These are phyloP conservation scores for Microcyclosporella mali DNA, from an alignment of 2,329 filamentous ascomycete species.

Conservation along the genomic window DNA sequence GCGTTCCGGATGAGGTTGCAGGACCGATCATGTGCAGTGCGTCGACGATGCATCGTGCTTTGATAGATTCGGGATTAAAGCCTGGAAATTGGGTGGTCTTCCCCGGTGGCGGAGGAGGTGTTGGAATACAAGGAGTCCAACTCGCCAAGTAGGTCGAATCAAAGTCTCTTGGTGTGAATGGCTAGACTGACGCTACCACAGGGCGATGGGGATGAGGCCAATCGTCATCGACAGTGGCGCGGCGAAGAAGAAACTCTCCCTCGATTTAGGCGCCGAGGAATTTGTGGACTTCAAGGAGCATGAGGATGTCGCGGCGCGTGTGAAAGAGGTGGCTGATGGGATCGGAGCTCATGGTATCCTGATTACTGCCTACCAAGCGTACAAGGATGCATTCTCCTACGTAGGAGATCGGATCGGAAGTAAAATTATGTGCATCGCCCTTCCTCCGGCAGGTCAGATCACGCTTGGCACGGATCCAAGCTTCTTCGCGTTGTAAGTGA, in stretches of 20 bases:
- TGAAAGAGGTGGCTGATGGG: conserved; percentile 43
- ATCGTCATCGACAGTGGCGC: conserved; percentile 51
- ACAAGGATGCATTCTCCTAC: conserved; percentile 36
- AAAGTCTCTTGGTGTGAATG: too few species aligned
- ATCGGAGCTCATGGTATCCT: conserved; percentile 43
- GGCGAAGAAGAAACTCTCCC: conserved; percentile 41
- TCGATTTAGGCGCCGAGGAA: conserved; percentile 48
- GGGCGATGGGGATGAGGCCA: conserved; percentile 52
- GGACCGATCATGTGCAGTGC: conserved; percentile 57
- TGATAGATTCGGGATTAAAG: conserved; percentile 46
- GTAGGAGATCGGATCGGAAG: conserved; percentile 45
- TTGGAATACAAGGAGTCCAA: conserved; percentile 53
- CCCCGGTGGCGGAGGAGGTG: conserved; percentile 49
- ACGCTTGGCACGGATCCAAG: conserved; percentile 31
- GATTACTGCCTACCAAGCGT: conserved; percentile 34
- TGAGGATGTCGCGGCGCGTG: conserved; percentile 35
- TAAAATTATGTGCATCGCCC: conserved; percentile 46
- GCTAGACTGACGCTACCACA: conserved; percentile 11
- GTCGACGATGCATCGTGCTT: conserved; percentile 52
- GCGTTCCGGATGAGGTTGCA: conserved; percentile 49
- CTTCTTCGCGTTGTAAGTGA: conserved; percentile 32
- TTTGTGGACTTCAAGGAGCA: conserved; percentile 51
- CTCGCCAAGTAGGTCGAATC: too few species aligned
- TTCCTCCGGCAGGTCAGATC: conserved; percentile 34
- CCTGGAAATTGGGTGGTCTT: conserved; percentile 52